Evolutionary conservation across 2,329 filamentous ascomycete species (phyloP), one percentile per base, ranked within the genome.

Genomic region (Parastagonospora nodorum): DNA sequence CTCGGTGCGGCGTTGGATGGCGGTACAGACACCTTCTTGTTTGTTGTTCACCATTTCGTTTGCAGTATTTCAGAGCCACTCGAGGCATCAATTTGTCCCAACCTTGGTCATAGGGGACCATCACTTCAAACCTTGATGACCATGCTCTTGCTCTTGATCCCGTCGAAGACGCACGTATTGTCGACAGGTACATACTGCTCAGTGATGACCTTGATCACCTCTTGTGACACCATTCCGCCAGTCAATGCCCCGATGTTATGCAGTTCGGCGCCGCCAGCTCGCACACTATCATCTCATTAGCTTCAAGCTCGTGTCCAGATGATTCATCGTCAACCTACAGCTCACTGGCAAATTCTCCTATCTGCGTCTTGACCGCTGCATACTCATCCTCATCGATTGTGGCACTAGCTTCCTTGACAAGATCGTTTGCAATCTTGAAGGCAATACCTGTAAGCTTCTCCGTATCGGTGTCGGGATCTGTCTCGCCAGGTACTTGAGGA

Each of bases 161-260:
- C 85, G 63, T 87, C 84, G 58, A 86, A 87, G 19, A 87, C 68
- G 61, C 83, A 86, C 0, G 81, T 84, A 53, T 86, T 86, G 67
- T 87, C 83, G 8, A 87, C 76, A 1, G 85, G 84, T 9, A 86
- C 77, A 65, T 87, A 88, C 72, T 88, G 85, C 63, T 82, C 80
- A n/a, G 85, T 88, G 38, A 93, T 84, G 73, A 85, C 82, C 71
- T 99, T 99, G 77, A 99, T 95, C 56, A 93, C 85, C 77, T 99
- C 94, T 75, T 99, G 95, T n/a, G 93, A 91, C 41, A 95, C 88
- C 78, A 99, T 88, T 2, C 94, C 95, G 28, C 94, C 95, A 1
- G 87, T 88, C 48, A 96, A 77, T 24, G 92, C 88, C 29, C 92
- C 89, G 48, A 95, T 89, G 70, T 97, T 97, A 77, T 99, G 94